Evolutionary conservation across 345 rosid species (phyloP), one percentile per base, ranked within the genome.

Genomic region (Murraya paniculata): DNA sequence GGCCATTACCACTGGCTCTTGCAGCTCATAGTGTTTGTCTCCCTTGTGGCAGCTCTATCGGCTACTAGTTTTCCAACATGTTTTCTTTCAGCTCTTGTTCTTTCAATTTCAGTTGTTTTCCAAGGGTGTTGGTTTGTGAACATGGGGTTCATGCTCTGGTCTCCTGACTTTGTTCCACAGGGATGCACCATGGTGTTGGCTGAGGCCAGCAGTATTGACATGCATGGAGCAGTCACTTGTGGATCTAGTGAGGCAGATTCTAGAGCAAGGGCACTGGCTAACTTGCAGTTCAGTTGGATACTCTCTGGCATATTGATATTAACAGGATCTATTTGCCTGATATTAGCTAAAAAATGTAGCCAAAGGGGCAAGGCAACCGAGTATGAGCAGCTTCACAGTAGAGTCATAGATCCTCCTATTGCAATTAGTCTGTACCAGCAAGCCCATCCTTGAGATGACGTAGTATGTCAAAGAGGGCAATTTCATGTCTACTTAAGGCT

Each of bases 211-310:
- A 61, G 80, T 31, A 70, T 68, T 57, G 58, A 79, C 41, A 77
- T 86, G 79, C 92, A 79, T 33, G 90, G 91, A 62, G 93, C 94
- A 1, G 91, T 93, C 16, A 80, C 80, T 28, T 95, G 98, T 60
- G 82, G 73, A 30, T 88, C 98, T 3, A 77, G 64, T 10, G 91
- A 70, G 30, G 94, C 97, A 30, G 95, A 90, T 71, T 25, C 60
- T 4, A 84, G 97, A 76, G 97, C 98, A 16, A 87, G 89, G 79
- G 94, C 94, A 35, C 83, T 93, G 41, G 94, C 95, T 16, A 93
- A 95, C 82, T 73, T 95, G 85, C 98, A 95, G 84, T 95, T 93
- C 85, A 95, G 98, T 84, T 95, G 98, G 98, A 91, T 91, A 64
- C 85, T 93, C 71, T 80, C 87, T 2, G 91, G 86, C 39, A 86